A percentile compares a stretch with the other conserved stretches of the same genome.
Conservation (phyloP, 768 basidiomycete species). For the Russula griseocarnosa region DNA sequence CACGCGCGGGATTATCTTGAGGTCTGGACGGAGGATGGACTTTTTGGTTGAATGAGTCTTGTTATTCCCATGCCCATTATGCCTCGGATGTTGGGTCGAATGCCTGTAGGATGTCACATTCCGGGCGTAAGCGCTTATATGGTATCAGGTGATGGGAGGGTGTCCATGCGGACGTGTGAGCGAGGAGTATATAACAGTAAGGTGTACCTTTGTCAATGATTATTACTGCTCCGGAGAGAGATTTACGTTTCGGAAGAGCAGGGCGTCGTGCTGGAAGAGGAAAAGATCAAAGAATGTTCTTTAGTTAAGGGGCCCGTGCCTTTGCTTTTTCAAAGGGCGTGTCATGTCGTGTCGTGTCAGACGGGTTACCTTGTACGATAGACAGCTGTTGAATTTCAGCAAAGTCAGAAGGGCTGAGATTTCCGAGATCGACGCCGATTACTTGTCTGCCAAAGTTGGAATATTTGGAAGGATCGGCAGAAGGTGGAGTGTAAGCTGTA, state of each 20-base stretch:
- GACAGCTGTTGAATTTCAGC: constrained; percentile 63
- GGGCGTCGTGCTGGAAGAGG: constrained; percentile 53
- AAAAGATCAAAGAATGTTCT: constrained; percentile 9
- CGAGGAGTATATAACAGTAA: too few species aligned
- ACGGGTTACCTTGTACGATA: constrained; percentile 67
- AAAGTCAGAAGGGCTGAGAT: constrained; percentile 57
- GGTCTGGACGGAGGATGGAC: constrained; percentile 81
- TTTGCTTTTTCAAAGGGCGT: too few species aligned
- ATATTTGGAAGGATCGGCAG: constrained; percentile 65
- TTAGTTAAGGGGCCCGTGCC: too few species aligned
- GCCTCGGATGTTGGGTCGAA: constrained; percentile 63
- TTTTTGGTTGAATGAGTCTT: constrained; percentile 69
- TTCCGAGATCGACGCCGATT: constrained; percentile 64
- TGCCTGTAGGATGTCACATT: constrained; percentile 46
- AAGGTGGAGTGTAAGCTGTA: constrained; percentile 62
- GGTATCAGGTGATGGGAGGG: not conserved
- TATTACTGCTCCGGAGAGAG: constrained; percentile 82
- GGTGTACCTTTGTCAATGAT: constrained; percentile 73
- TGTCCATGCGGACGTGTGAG: not conserved
- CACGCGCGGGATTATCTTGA: constrained; percentile 82
- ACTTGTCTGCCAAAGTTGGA: constrained; percentile 73
- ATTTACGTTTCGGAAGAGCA: constrained; percentile 68
- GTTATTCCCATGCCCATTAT: constrained; percentile 88
- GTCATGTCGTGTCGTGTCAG: too few species aligned
- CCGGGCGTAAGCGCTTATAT: constrained; percentile 8